Base-by-base conservation (phyloP, 1,284 basidiomycete species). In the Marasmius oreades region DNA sequence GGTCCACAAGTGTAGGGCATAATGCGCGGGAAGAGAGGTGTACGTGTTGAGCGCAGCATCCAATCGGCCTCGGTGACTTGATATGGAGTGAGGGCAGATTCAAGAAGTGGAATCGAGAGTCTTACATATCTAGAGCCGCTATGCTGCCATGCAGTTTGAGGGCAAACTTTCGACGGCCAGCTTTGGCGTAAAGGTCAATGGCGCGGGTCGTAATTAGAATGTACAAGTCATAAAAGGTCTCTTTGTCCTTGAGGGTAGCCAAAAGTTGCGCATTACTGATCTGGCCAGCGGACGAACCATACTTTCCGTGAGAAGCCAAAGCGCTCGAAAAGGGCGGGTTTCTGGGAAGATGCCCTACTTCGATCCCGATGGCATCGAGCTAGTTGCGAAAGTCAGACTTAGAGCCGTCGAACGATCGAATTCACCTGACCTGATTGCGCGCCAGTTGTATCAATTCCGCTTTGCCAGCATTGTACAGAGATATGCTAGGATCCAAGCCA, bases 101-200 rank as follows among this genome's bases (percentile, higher is more conserved):
- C 22, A 20, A 31, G 3, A 5, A 37, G 34, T 12, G 14, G 55
- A 44, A 55, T 57, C 1, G 59, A 60, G 37, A 12, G 20, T 75
- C 90, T 63, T 74, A 95, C 92, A 89, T 70, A 63, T 97, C 92
- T 20, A 98, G 80, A 7, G 90, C 90, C 0, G 94, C 95, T 2
- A 98, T 76, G 64, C 82, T 86, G 1, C 88, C 89, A 64, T 93
- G 92, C 46, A 97, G 73, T 64, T 90, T 89, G 43, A 95, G 72
- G 1, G 92, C 90, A 64, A 91, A 93, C 65, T 95, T 90, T 50
- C 86, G 80, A 51, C 94, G 83, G 4, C 88, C 88, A 14, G 90
- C 86, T 57, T 84, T 86, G 44, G 85, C 86, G 65, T 93, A 97
- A 57, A 90, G 80, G 45, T 91, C 85, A 48, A 96, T 88, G 7